Percentiles rank a stretch among this genome's conserved stretches.
These are phyloP conservation scores for Saturnispora bothae DNA, from an alignment of 805 yeast species.

Conservation along the genomic window DNA sequence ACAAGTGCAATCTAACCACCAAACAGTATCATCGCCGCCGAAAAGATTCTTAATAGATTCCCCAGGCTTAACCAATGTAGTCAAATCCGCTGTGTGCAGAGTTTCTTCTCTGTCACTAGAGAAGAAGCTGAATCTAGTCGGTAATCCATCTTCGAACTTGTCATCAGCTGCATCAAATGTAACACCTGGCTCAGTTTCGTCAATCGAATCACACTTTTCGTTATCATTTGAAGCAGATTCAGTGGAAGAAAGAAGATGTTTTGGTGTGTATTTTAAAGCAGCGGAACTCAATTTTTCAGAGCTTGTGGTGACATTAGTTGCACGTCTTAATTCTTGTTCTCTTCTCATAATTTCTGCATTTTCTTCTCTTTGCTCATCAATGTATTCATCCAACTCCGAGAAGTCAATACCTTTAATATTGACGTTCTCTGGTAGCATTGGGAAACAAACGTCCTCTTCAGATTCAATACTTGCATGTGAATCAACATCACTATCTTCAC, in stretches of 20 bases:
- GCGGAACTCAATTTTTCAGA: constrained; percentile 35
- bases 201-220: not conserved
- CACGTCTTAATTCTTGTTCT: constrained; percentile 22
- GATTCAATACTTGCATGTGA: constrained; percentile 71
- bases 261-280: constrained; percentile 55
- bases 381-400: constrained; percentile 78
- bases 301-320: constrained; percentile 23
- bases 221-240: not conserved
- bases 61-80: constrained; percentile 59
- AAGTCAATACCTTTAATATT: constrained; percentile 74
- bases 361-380: constrained; percentile 48
- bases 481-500: constrained; percentile 52
- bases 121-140: constrained; percentile 78
- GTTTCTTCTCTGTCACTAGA: constrained; percentile 78
- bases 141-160: constrained; percentile 23
- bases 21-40: constrained; percentile 60
- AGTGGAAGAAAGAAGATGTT: constrained; percentile 10
- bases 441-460: constrained; percentile 96
- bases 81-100: constrained; percentile 78
- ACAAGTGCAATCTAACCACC: constrained; percentile 95
- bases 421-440: constrained; percentile 63
- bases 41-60: constrained; percentile 61
- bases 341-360: constrained; percentile 28
- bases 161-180: constrained; percentile 12
- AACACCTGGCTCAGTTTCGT: constrained; percentile 8